A percentile compares a stretch with the other conserved stretches of the same genome.
phyloP scores from a whole-genome alignment of 1,284 basidiomycete genomes.

The Ustilago shanxiensis region DNA sequence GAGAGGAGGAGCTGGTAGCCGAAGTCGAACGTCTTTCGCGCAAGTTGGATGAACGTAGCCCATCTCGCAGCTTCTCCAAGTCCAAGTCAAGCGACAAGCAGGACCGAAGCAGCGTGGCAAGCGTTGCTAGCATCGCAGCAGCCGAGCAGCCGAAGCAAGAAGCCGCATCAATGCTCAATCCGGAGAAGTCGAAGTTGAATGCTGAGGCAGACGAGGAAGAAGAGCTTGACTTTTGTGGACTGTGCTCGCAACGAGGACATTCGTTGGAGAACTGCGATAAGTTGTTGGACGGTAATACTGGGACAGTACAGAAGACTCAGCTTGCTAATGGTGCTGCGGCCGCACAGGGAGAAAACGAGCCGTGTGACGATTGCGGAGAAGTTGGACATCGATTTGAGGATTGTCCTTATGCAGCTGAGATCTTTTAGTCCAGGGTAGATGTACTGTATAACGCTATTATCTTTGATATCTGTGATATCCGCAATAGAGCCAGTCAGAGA shows the following conservation, averaged over 20 bases:
- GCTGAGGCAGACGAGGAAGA: slow-evolving; percentile 40
- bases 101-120: neutral
- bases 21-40: slow-evolving; percentile 52
- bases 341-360: slow-evolving; percentile 36
- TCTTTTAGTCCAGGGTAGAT: no score
- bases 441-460: no score
- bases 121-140: neutral
- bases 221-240: slow-evolving; percentile 47
- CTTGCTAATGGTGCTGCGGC: slow-evolving; percentile 2
- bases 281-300: slow-evolving; percentile 11
- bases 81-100: neutral
- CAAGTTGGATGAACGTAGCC: slow-evolving; percentile 33
- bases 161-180: neutral
- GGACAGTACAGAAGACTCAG: neutral
- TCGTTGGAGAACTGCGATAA: slow-evolving; percentile 41
- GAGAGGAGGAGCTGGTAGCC: slow-evolving; percentile 59
- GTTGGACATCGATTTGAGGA: slow-evolving; percentile 56
- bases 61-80: slow-evolving; percentile 8
- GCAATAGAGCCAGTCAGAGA: neutral
- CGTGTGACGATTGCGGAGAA: slow-evolving; percentile 59
- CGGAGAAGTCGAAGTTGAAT: neutral
- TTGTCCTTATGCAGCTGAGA: slow-evolving; percentile 57
- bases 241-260: slow-evolving; percentile 46
- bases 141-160: neutral
- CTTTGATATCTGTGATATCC: neutral